Percentiles rank a stretch among this genome's conserved stretches.
Conservation (phyloP, 192 early-diverging fungal species). For the Irineochytrium annulatum region DNA sequence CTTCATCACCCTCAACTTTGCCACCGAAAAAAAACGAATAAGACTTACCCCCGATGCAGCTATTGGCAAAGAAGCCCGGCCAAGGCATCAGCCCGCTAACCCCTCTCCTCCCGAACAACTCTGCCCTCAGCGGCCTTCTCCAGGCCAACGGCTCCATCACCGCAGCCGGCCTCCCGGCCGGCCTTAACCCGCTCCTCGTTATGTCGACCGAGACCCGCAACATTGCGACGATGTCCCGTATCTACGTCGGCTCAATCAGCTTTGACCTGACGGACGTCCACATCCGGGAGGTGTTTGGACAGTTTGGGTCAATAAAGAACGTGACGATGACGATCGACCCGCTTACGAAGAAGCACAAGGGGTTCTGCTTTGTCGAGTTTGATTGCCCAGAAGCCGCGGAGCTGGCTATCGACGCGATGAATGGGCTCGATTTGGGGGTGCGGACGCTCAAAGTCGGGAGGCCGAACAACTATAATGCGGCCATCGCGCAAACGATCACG, state of each 20-base stretch:
- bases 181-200: too few relatives aligned
- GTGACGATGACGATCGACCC: slow-evolving; percentile 80
- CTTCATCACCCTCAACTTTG: too few relatives aligned
- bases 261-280: slow-evolving; percentile 81
- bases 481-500: slow-evolving; percentile 58
- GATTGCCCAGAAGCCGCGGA: slow-evolving; percentile 80
- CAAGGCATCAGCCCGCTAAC: too few relatives aligned
- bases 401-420: slow-evolving; percentile 74
- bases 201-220: slow-evolving; percentile 23
- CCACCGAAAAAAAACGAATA: too few relatives aligned
- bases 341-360: slow-evolving; percentile 71
- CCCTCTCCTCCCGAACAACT: too few relatives aligned
- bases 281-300: slow-evolving; percentile 69
- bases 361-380: slow-evolving; percentile 88
- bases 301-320: slow-evolving; percentile 73
- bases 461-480: slow-evolving; percentile 75
- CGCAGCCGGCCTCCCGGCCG: too few relatives aligned
- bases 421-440: slow-evolving; percentile 79
- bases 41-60: too few relatives aligned
- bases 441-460: slow-evolving; percentile 75
- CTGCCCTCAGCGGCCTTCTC: too few relatives aligned
- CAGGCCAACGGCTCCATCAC: too few relatives aligned
- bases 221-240: slow-evolving; percentile 39
- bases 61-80: too few relatives aligned
- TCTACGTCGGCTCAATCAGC: slow-evolving; percentile 84